Evolutionary conservation across 2,329 filamentous ascomycete genomes (phyloP).

Genomic region (Cladosporium sp.): DNA sequence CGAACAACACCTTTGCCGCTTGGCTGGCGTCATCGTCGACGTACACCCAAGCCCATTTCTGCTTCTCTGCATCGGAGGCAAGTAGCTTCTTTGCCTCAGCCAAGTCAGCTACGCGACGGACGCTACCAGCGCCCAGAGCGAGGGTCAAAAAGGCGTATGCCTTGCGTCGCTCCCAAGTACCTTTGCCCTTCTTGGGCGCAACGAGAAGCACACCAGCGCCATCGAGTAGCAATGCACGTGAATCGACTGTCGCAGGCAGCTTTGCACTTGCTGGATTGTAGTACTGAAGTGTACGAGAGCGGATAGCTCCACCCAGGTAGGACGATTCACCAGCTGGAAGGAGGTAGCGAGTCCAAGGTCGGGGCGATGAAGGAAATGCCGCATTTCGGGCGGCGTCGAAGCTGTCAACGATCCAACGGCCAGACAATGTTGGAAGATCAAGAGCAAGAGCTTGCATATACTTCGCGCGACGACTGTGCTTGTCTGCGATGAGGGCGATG

Average conservation of each 20-base stretch:
- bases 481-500: constrained; percentile 81
- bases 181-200: constrained; percentile 58
- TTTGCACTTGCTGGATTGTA: constrained; percentile 61
- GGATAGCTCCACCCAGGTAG: constrained; percentile 73
- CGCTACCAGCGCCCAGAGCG: constrained; percentile 69
- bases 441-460: constrained; percentile 94
- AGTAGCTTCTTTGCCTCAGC: constrained; percentile 65
- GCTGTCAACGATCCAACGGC: constrained; percentile 78
- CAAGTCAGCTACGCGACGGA: constrained; percentile 67
- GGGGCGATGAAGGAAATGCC: constrained; percentile 22
- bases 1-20: constrained; percentile 55
- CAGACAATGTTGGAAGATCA: constrained; percentile 80
- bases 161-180: constrained; percentile 60
- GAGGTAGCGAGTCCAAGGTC: constrained; percentile 80
- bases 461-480: constrained; percentile 82
- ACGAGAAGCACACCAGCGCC: constrained; percentile 75
- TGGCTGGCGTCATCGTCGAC: constrained; percentile 66
- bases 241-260: constrained; percentile 59
- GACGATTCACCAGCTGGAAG: constrained; percentile 81
- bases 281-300: constrained; percentile 68
- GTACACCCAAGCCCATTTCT: constrained; percentile 75
- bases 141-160: constrained; percentile 80
- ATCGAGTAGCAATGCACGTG: constrained; percentile 39
- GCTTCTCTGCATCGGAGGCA: constrained; percentile 51
- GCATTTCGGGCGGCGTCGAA: constrained; percentile 43